Percentiles rank a stretch among this genome's conserved stretches.
These are phyloP conservation scores for Tolypocladium pustulatum DNA, from an alignment of 2,329 filamentous ascomycete genomes.

Conservation along the genomic window DNA sequence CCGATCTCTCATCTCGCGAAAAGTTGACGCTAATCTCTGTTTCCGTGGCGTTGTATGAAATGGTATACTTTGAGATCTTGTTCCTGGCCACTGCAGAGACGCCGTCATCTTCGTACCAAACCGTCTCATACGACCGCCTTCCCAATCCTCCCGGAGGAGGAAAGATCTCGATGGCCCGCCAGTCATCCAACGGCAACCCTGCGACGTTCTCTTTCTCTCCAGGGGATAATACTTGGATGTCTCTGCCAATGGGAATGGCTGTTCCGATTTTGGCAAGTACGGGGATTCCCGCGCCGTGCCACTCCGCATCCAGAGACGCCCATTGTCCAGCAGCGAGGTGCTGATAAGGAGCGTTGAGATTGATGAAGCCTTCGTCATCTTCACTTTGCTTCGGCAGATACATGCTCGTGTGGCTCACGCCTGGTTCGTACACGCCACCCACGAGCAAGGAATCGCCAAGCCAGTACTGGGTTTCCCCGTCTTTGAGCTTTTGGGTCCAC, in stretches of 20 bases:
- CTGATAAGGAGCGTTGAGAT: conserved; percentile 50
- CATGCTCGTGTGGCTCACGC: conserved; percentile 40
- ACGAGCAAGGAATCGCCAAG: conserved; percentile 56
- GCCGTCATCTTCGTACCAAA: conserved; percentile 29
- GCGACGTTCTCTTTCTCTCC: conserved; percentile 27
- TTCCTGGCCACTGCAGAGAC: conserved; percentile 19
- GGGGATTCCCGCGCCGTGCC: conserved; percentile 29
- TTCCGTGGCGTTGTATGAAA: conserved; percentile 13
- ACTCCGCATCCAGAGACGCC: conserved; percentile 28
- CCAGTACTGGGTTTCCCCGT: conserved; percentile 60
- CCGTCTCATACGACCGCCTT: conserved; percentile 15
- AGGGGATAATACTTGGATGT: conserved; percentile 23
- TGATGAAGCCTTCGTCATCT: conserved; percentile 47
- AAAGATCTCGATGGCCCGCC: conserved; percentile 31
- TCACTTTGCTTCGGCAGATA: conserved; percentile 43
- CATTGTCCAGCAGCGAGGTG: conserved; percentile 36
- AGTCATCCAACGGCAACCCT: conserved; percentile 28
- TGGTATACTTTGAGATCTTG: conserved; percentile 19
- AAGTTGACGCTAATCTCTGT: conserved; percentile 16
- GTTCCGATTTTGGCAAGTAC: conserved; percentile 27
- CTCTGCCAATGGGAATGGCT: conserved; percentile 25
- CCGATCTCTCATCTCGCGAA: conserved; percentile 17
- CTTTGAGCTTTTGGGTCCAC: conserved; percentile 51
- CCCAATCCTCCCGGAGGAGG: conserved; percentile 16
- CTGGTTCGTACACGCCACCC: conserved; percentile 54